phyloP scores from a whole-genome alignment of 2,329 filamentous ascomycete species.

The Aureobasidium sp. region DNA sequence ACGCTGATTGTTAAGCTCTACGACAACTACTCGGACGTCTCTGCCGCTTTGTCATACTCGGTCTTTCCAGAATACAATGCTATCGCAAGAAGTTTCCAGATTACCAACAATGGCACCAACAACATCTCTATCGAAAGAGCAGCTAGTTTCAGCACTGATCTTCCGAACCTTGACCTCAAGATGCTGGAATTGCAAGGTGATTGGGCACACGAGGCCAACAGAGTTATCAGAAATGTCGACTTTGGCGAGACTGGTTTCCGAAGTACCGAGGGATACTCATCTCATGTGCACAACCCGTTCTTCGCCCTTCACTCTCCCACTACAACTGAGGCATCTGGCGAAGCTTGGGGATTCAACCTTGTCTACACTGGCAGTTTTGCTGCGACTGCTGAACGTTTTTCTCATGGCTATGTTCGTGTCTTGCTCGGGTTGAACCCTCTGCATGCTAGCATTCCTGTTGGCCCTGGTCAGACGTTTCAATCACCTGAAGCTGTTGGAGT shows the following conservation, averaged over 20 bases:
- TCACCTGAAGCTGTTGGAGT: constrained; percentile 56
- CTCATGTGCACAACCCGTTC: constrained; percentile 57
- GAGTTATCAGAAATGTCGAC: constrained; percentile 46
- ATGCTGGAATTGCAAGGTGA: constrained; percentile 55
- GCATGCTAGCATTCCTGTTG: constrained; percentile 51
- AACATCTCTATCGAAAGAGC: constrained; percentile 48
- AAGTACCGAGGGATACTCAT: constrained; percentile 53
- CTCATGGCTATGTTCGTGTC: constrained; percentile 52
- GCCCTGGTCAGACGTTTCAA: constrained; percentile 47
- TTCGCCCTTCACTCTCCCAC: constrained; percentile 47
- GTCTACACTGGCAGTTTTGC: constrained; percentile 56
- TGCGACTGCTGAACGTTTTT: constrained; percentile 53
- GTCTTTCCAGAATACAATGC: constrained; percentile 55
- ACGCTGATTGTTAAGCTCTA: constrained; percentile 50
- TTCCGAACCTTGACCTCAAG: constrained; percentile 51
- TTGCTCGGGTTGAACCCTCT: constrained; percentile 52
- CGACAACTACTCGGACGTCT: constrained; percentile 50
- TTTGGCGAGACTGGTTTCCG: constrained; percentile 50
- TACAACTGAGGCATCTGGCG: constrained; percentile 52
- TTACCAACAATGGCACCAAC: constrained; percentile 49
- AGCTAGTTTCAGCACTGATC: constrained; percentile 53
- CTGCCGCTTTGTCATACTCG: constrained; percentile 53
- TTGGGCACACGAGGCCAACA: constrained; percentile 51
- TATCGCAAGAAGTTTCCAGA: constrained; percentile 50
- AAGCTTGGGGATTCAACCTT: constrained; percentile 57